Evolutionary conservation across 176 grass and related monocot genomes (phyloP).

Genomic region (Triticum monococcum): DNA sequence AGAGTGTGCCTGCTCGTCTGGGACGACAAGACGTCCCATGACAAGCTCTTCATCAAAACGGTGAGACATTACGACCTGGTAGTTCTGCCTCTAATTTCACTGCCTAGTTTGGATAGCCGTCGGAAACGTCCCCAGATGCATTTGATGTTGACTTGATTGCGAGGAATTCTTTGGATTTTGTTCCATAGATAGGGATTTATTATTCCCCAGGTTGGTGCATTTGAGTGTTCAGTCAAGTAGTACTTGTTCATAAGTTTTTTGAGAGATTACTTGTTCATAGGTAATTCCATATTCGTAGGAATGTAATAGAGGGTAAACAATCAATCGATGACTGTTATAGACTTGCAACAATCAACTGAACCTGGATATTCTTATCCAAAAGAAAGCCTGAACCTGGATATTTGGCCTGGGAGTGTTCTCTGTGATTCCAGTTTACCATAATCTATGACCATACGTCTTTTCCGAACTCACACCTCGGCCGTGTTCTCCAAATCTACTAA

Average conservation of each 20-base stretch:
- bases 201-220: neutral
- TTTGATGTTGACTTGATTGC: conserved; percentile 12
- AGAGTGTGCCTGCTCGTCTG: conserved; percentile 97
- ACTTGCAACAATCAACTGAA: neutral
- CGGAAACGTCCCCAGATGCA: neutral
- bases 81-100: neutral
- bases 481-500: conserved; percentile 4
- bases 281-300: neutral
- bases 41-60: conserved; percentile 90
- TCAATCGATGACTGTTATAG: neutral
- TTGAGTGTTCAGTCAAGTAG: neutral
- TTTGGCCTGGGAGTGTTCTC: conserved; percentile 7
- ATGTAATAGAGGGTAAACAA: neutral
- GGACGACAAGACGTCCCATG: conserved; percentile 97
- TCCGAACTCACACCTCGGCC: neutral
- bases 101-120: conserved; percentile 5
- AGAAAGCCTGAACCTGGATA: neutral
- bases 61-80: conserved; percentile 20
- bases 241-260: neutral
- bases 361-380: neutral
- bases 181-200: neutral
- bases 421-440: conserved; percentile 3
- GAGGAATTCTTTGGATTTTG: neutral
- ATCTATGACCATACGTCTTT: neutral
- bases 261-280: neutral